Evolutionary conservation across 2,329 filamentous ascomycete species (phyloP).

Genomic region (Botrytis aclada): DNA sequence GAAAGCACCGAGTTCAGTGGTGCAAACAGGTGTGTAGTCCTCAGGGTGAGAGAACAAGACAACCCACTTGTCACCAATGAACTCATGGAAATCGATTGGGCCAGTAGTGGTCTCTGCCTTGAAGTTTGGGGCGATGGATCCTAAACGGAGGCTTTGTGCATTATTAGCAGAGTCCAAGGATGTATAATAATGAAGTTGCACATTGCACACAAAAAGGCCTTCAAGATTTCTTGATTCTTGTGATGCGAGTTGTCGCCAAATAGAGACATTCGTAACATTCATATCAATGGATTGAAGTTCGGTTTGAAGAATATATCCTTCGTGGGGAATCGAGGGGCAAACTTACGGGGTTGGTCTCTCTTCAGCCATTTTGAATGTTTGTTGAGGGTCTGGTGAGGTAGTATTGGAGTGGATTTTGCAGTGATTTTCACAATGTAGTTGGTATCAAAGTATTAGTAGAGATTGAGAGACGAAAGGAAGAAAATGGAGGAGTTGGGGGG

Average conservation of each 20-base stretch:
- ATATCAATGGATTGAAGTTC: neutral
- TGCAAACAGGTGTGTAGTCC: conserved; percentile 94
- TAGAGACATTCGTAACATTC: neutral
- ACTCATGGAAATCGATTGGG: conserved; percentile 79
- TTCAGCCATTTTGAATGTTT: conserved; percentile 24
- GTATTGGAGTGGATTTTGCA: neutral
- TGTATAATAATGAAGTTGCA: neutral
- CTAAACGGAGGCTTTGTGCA: conserved; percentile 57
- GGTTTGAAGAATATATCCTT: neutral
- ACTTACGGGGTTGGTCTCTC: conserved; percentile 27
- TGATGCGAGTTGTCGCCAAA: neutral
- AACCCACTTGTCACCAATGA: conserved; percentile 74
- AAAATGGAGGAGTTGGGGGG: neutral
- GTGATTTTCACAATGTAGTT: neutral
- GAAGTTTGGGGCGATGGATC: conserved; percentile 74
- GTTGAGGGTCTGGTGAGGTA: neutral
- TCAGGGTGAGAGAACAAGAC: conserved; percentile 83
- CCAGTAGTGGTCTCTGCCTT: conserved; percentile 75
- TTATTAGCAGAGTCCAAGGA: neutral
- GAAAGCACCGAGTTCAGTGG: conserved; percentile 90
- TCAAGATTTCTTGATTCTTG: neutral
- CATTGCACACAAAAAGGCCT: neutral
- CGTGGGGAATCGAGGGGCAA: neutral
- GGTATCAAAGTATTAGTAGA: neutral
- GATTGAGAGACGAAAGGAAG: neutral